Evolutionary conservation across 2,329 filamentous ascomycete species (phyloP), one percentile per base, ranked within the genome.

Genomic region (Xylaria sp.): DNA sequence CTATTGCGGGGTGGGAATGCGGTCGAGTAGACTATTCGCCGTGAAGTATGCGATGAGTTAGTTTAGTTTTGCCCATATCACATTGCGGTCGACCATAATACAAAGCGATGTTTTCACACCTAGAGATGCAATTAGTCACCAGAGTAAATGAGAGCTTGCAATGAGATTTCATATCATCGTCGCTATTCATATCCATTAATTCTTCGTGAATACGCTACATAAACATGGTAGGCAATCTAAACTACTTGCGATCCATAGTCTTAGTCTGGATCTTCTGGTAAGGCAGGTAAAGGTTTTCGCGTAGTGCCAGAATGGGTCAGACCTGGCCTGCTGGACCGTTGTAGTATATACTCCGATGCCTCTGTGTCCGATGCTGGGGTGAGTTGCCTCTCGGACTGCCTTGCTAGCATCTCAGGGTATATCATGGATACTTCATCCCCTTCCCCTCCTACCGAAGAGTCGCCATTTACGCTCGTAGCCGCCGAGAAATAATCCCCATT

Each of bases 201-300:
- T 44, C 5, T 33, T 62, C 38, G 27, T 66, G 57, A 22, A 53
- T 51, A n/a, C n/a, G 39, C 33, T 64, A 53, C 38, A 49, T 42
- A 22, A 61, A 39, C 11, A 27, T 22, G 50, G 44, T 38, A 39
- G 27, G 17, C 47, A 51, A 31, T 51, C 42, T 55, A 51, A 55
- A 55, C n/a, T 53, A n/a, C 38, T 22, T 11, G 13, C 29, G 44
- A 5, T n/a, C 4, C 10, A 10, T 15, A 33, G 10, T n/a, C n/a
- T 58, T 63, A 71, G 56, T 73, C 73, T 2, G 75, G 73, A 63
- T 81, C 77, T 68, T 81, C 78, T 3, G 81, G 81, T 45, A 83
- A 73, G 27, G 80, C 79, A 55, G 80, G 83, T 1, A 85, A 73
- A 2, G 82, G 82, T 65, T 84, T 84, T 42, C 81, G 78, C 13